These are phyloP conservation scores for Cordyceps farinosa DNA, from an alignment of 2,329 filamentous ascomycete genomes.

Conservation along the genomic window DNA sequence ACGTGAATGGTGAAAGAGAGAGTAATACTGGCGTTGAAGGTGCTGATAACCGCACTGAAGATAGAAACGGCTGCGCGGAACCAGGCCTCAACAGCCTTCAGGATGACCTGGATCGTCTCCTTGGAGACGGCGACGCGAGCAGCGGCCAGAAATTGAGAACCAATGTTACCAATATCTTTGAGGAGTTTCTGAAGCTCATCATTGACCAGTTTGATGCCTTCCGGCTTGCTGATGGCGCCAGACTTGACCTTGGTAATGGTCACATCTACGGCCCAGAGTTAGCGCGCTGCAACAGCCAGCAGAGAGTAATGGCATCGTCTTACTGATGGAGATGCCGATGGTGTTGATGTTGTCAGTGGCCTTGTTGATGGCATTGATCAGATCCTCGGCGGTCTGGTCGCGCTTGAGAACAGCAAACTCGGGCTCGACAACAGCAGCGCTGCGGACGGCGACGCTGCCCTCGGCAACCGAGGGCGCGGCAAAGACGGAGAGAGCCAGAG, in stretches of 20 bases:
- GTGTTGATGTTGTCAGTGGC: not conserved
- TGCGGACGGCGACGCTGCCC: not conserved
- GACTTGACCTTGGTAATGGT: not conserved
- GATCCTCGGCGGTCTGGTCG: not conserved
- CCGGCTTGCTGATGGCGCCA: not conserved
- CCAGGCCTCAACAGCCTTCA: not conserved
- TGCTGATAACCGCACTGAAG: not conserved
- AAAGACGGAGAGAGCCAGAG: slow-evolving; percentile 1
- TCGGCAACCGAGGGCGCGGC: not conserved
- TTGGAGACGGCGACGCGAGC: not conserved
- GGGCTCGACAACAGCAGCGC: not conserved
- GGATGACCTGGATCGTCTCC: not conserved
- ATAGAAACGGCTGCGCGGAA: not conserved
- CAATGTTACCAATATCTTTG: not conserved
- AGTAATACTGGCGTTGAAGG: not conserved
- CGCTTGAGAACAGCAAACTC: not conserved
- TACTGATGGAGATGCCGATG: not conserved
- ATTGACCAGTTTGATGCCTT: not conserved
- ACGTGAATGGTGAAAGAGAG: not conserved
- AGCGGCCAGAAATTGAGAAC: not conserved
- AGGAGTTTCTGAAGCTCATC: not conserved
- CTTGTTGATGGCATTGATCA: slow-evolving; percentile 2
- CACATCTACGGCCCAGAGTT: not conserved
- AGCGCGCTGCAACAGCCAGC: not conserved
- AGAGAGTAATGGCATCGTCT: not conserved